A percentile compares a stretch with the other conserved stretches of the same genome.
These are phyloP conservation scores for Cronartium quercuum DNA, from an alignment of 1,284 basidiomycete genomes.

Conservation along the genomic window DNA sequence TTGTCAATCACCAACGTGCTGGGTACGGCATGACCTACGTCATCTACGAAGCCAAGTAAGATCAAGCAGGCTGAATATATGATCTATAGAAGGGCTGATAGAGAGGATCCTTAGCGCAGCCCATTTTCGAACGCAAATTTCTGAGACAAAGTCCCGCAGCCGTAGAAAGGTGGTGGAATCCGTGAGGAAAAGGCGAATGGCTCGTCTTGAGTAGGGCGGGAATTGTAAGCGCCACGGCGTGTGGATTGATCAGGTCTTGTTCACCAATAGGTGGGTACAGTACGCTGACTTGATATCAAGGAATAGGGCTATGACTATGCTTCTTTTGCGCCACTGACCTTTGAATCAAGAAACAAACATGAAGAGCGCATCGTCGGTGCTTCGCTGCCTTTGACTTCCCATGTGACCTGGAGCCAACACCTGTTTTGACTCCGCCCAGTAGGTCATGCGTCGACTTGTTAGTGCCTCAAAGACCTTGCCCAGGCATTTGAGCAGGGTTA, in stretches of 20 bases:
- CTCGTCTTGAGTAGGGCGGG: background rate
- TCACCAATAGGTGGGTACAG: background rate
- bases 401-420: background rate
- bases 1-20: background rate
- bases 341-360: background rate
- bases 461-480: slow-evolving; percentile 10
- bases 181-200: background rate
- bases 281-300: slow-evolving; percentile 18
- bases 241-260: background rate
- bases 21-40: slow-evolving; percentile 3
- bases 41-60: slow-evolving; percentile 7
- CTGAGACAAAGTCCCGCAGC: background rate
- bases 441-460: background rate
- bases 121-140: background rate
- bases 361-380: background rate
- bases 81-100: slow-evolving; percentile 7
- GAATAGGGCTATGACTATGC: background rate
- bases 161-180: background rate
- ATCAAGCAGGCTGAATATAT: slow-evolving; percentile 3
- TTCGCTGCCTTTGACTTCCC: background rate
- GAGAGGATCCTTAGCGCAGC: slow-evolving; percentile 12
- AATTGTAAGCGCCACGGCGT: background rate
- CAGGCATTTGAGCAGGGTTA: background rate
- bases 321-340: slow-evolving; percentile 1
- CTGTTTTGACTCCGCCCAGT: background rate